Evolutionary conservation across 2,329 filamentous ascomycete species (phyloP), one percentile per base, ranked within the genome.

Genomic region (Cryphonectria nitschkei): DNA sequence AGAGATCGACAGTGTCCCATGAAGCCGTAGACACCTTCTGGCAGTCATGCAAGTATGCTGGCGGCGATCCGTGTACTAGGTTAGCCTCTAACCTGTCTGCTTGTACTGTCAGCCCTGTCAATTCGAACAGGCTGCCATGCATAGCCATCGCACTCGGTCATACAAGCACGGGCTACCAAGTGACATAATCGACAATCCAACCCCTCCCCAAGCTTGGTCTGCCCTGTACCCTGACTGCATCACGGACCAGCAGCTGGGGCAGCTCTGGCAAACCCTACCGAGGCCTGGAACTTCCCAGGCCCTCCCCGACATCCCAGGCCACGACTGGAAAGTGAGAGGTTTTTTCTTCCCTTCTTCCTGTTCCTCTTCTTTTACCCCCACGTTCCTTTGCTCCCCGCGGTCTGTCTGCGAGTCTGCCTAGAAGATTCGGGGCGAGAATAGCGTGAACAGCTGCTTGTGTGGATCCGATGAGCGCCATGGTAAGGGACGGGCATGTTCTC

Each of bases 391-490:
- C 60, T 62, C 16, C 32, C 16, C 60, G 26, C 34, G 22, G 13
- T 22, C 22, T 5, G 19, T 64, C 34, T 64, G n/a, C n/a, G 26
- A 26, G 26, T 26, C 26, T 26, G 26, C 26, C 22, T 32, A 39
- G 6, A 16, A 43, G 32, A 19, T 6, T 50, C 11, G 19, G 52
- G 43, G 63, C 63, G 29, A 50, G 41, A 52, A 65, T 29, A n/a
- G 5, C 19, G 29, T 34, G 41, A 52, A 65, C 43, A n/a, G 5
- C 19, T 37, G 26, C 14, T n/a, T 65, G 63, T 65, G 63, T 52
- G 63, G 63, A 34, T 65, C 63, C 63, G 9, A 14, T 65, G 41
- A 34, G 63, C 32, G 43, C 29, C 43, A 50, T 43, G 63, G 63
- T 14, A 32, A 39, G 39, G 43, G 19, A 65, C 43, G 29, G 43